These are phyloP conservation scores for Clavariopsis aquatica DNA, from an alignment of 495 filamentous ascomycete genomes.

Conservation along the genomic window DNA sequence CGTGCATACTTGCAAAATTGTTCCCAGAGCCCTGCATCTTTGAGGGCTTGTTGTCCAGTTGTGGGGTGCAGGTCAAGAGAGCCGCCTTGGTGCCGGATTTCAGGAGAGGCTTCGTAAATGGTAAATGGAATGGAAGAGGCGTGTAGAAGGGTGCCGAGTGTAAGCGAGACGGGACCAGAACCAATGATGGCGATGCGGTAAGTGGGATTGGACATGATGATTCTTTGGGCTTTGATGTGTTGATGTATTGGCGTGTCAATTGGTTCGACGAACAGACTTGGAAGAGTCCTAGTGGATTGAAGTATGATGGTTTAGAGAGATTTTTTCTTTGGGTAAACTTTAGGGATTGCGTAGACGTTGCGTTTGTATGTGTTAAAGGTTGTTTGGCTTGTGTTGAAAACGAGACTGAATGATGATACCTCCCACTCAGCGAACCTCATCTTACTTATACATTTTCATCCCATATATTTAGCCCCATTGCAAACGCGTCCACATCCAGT, in stretches of 20 bases:
- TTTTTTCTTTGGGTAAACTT: too few species aligned
- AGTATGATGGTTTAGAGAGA: too few species aligned
- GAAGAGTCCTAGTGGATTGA: too few species aligned
- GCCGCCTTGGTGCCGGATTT: constrained; percentile 18
- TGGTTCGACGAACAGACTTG: too few species aligned
- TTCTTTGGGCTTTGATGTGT: background rate
- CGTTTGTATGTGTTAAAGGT: constrained; percentile 39
- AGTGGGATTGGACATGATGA: background rate
- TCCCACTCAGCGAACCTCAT: too few species aligned
- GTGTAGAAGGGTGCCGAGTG: constrained; percentile 27
- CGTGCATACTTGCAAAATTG: constrained; percentile 17
- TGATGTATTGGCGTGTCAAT: too few species aligned
- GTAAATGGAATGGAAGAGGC: constrained; percentile 15
- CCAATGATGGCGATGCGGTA: constrained; percentile 29
- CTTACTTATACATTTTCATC: too few species aligned
- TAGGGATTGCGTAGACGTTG: constrained; percentile 39
- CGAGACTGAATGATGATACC: too few species aligned
- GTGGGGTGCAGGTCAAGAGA: constrained; percentile 25
- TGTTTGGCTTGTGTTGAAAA: too few species aligned
- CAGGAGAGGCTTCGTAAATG: constrained; percentile 17
- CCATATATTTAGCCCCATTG: too few species aligned
- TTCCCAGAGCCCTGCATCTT: constrained; percentile 20
- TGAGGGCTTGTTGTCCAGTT: constrained; percentile 12
- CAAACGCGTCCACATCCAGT: too few species aligned
- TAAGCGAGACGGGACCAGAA: constrained; percentile 24